Evolutionary conservation across 1,284 basidiomycete genomes (phyloP), one percentile per base, ranked within the genome.

Genomic region (Papiliotrema laurentii): DNA sequence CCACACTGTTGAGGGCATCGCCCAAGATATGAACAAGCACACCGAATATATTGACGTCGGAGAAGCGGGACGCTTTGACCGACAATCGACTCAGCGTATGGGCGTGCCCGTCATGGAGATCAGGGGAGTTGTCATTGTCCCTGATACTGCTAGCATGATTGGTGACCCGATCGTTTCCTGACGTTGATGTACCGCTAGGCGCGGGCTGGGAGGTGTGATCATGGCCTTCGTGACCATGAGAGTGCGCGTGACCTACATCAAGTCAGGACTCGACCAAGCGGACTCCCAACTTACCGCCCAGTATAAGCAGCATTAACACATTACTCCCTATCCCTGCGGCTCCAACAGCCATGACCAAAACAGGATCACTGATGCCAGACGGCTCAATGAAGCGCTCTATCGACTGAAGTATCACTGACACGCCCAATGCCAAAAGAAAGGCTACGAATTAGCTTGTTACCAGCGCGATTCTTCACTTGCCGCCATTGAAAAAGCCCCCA

Each of bases 21-120:
- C 50, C 44, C 14, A 51, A n/a, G 13, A 51, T 44, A 27, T 51
- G 50, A 24, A 42, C 18, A 19, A 51, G 11, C n/a, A 51, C 50
- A 24, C 50, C 50, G 24, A 45, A 24, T 26, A 51, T 35, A 19
- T 44, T 44, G 22, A 51, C 33, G 26, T 43, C 19, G 26, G 34
- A 35, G 14, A 35, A 35, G 5, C 34, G 34, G 14, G 25, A 14
- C 18, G 27, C 27, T 14, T 43, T 14, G 18, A 19, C 42, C 14
- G 13, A 22, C 19, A 25, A 18, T 28, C 27, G 42, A 21, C 27
- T 43, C 13, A 13, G 34, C 14, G 34, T 35, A 18, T 43, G 26
- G 11, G 42, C 42, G 28, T 43, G 42, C 4, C 28, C 19, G 42
- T 43, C 25, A 21, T 31, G 16, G 7, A 28, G 28, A 30, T 43